phyloP scores from a whole-genome alignment of 108 stramenopile species.

The Nitzschia inconspicua region DNA sequence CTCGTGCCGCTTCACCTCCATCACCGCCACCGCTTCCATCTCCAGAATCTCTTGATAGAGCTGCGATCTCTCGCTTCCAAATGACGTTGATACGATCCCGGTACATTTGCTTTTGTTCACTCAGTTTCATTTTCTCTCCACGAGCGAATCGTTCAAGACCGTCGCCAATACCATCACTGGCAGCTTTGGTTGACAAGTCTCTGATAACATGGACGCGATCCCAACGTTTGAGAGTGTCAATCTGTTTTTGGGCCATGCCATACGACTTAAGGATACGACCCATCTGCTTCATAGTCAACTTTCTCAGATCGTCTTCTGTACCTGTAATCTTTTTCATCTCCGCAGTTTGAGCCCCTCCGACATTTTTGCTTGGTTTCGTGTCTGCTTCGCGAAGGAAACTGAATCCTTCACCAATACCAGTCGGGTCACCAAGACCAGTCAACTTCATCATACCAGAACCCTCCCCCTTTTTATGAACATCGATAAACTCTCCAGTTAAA shows the following conservation, averaged over 20 bases:
- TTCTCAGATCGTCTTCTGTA: conserved; percentile 84
- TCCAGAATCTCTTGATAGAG: conserved; percentile 36
- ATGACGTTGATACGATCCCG: conserved; percentile 84
- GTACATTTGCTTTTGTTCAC: conserved; percentile 86
- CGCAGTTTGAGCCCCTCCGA: conserved; percentile 47
- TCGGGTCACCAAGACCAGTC: conserved; percentile 88
- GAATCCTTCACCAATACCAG: conserved; percentile 77
- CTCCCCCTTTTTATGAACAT: conserved; percentile 81
- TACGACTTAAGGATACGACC: conserved; percentile 70
- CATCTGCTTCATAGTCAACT: conserved; percentile 92
- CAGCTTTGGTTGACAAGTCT: conserved; percentile 87
- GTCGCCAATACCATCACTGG: conserved; percentile 84
- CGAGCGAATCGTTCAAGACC: conserved; percentile 85
- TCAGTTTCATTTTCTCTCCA: conserved; percentile 83
- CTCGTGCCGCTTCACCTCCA: conserved; percentile 29
- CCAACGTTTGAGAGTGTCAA: conserved; percentile 88
- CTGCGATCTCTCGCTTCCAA: conserved; percentile 80
- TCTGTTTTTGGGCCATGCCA: conserved; percentile 80
- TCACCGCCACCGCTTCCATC: conserved; percentile 44
- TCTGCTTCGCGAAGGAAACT: conserved; percentile 73
- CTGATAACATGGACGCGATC: conserved; percentile 91
- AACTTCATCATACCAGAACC: conserved; percentile 85
- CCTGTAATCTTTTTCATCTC: conserved; percentile 86
- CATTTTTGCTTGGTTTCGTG: conserved; percentile 56
- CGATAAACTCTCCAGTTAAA: conserved; percentile 80